phyloP scores from a whole-genome alignment of 495 filamentous ascomycete genomes.

The Penicillium antarcticum region DNA sequence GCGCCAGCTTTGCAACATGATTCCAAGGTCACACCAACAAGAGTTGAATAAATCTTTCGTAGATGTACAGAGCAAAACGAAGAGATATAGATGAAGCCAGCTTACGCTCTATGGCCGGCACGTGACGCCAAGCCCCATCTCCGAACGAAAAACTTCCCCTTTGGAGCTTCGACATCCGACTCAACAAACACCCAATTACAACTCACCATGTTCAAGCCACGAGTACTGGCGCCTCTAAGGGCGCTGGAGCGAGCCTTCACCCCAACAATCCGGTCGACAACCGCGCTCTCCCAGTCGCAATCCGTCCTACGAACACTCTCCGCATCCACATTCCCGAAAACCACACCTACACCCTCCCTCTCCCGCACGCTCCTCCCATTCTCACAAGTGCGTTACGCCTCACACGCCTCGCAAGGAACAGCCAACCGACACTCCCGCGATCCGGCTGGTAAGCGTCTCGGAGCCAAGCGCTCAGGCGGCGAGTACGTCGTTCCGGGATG shows the following conservation, averaged over 20 bases:
- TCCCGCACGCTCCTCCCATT: constrained; percentile 30
- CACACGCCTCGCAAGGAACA: constrained; percentile 81
- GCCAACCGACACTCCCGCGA: constrained; percentile 79
- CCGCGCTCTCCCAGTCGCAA: constrained; percentile 19
- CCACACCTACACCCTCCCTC: constrained; percentile 21
- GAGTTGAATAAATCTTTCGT: background rate
- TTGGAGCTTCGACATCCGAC: constrained; percentile 20
- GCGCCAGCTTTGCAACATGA: constrained; percentile 29
- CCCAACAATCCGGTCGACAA: constrained; percentile 26
- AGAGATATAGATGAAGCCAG: constrained; percentile 27
- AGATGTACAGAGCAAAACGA: background rate
- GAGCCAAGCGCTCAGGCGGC: constrained; percentile 87
- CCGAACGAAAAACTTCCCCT: constrained; percentile 37
- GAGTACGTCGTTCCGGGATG: constrained; percentile 91
- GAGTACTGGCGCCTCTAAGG: constrained; percentile 39
- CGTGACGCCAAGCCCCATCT: constrained; percentile 33
- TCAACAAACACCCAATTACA: constrained; percentile 14
- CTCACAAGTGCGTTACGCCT: constrained; percentile 64
- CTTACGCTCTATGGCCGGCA: constrained; percentile 12
- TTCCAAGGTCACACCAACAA: background rate
- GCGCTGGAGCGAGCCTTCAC: constrained; percentile 37
- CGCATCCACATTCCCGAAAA: constrained; percentile 28
- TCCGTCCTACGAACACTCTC: constrained; percentile 39
- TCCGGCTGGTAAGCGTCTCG: constrained; percentile 87
- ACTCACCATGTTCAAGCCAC: constrained; percentile 39